Evolutionary conservation across 176 grass and related monocot genomes (phyloP).

Genomic region (Urochloa ruziziensis): DNA sequence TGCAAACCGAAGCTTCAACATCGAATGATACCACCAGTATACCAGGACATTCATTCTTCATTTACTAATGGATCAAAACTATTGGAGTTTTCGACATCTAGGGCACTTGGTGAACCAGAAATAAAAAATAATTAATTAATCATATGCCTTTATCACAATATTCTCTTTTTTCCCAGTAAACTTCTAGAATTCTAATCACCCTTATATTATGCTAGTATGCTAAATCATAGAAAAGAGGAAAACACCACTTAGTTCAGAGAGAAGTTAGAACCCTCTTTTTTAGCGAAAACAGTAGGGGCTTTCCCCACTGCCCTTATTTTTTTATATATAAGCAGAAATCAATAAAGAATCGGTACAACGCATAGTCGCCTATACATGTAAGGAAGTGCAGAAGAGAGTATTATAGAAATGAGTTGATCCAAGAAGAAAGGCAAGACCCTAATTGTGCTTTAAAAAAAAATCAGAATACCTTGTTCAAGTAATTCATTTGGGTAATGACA

Average conservation of each 20-base stretch:
- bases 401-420: neutral
- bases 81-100: neutral
- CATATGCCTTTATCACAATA: neutral
- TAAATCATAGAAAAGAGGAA: neutral
- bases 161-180: neutral
- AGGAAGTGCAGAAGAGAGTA: neutral
- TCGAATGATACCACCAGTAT: neutral
- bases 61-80: neutral
- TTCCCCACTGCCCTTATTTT: neutral
- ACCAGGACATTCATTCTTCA: neutral
- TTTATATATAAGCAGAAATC: neutral
- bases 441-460: neutral
- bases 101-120: neutral
- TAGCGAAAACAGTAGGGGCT: neutral
- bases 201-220: neutral
- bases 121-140: neutral
- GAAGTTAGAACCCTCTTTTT: slow-evolving; percentile 35
- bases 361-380: neutral
- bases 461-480: slow-evolving; percentile 77
- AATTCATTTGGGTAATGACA: slow-evolving; percentile 86
- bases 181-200: neutral
- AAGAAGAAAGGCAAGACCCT: neutral
- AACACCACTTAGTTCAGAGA: neutral
- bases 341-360: too few relatives aligned
- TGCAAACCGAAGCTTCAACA: neutral